Evolutionary conservation across 257 asterid genomes (phyloP), one percentile per base, ranked within the genome.

Genomic region (Cruciata laevipes): DNA sequence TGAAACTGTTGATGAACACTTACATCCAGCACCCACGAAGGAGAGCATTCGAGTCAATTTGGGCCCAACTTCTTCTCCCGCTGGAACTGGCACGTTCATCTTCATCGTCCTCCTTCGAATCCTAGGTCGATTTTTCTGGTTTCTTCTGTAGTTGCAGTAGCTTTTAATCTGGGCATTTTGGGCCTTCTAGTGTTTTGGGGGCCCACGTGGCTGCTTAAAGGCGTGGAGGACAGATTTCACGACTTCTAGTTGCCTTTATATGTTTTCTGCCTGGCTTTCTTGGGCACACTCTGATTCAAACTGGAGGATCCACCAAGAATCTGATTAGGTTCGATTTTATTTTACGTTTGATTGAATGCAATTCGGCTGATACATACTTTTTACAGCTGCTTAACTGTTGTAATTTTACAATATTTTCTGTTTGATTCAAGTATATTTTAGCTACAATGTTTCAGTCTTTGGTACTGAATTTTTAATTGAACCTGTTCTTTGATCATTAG

Each of bases 21-120:
- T 75, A 85, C 91, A 78, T 75, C 86, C 89, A 65, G 93, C 89
- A 52, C 83, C 86, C 72, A 79, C 80, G 76, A 86, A 86, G 77
- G 74, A 86, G 59, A 86, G 80, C 59, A 84, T 79, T 11, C 93
- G 80, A 40, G 59, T 40, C 65, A 86, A 62, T 76, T 86, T 86
- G 27, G 89, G 81, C 10, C 59, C 83, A 16, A 77, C 91, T 61
- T 77, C 86, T 73, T 83, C 89, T 38, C 89, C 85, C 18, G 76
- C 68, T 23, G 89, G 76, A 12, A 77, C 72, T 38, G 89, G 76
- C 3, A 74, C 76, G 49, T 66, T 76, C 72, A 65, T 63, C 67
- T 49, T 44, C 66, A 20, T 12, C 60, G 25, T 21, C 37, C 5
- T 51, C 67, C 40, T 57, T 20, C 69, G 21, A 33, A 7, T 37